Conservation (phyloP, 352 stramenopile genomes). For the Globisporangium cederbergense region DNA sequence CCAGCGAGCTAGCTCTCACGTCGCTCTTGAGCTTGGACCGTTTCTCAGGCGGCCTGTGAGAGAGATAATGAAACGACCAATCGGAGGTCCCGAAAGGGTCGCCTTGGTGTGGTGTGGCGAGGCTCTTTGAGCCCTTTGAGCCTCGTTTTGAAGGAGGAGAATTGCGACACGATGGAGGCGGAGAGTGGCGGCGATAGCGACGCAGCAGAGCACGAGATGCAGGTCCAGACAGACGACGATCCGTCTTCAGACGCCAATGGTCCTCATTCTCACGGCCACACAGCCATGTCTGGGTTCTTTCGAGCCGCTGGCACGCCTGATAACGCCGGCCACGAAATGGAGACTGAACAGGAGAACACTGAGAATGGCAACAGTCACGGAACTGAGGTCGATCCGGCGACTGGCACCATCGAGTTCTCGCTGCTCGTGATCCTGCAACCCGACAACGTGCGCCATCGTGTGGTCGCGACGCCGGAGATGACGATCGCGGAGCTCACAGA, state of each 20-base stretch:
- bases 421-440: constrained; percentile 71
- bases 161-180: not conserved
- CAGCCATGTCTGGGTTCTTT: constrained; percentile 33
- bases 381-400: constrained; percentile 2
- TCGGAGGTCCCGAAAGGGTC: not conserved
- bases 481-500: constrained; percentile 53
- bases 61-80: not conserved
- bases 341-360: constrained; percentile 11
- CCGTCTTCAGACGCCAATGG: constrained; percentile 2
- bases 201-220: constrained; percentile 9
- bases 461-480: constrained; percentile 45
- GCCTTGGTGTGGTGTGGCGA: not conserved
- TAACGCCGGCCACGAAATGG: not conserved
- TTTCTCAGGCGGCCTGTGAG: not conserved
- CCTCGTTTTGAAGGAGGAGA: constrained; percentile 29
- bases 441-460: constrained; percentile 67
- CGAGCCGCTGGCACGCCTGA: constrained; percentile 19
- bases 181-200: not conserved
- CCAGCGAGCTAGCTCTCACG: not conserved
- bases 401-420: constrained; percentile 33
- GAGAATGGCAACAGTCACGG: not conserved
- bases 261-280: not conserved
- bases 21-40: not conserved
- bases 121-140: constrained; percentile 12
- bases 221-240: constrained; percentile 14